These are phyloP conservation scores for Nigrospora osmanthi DNA, from an alignment of 2,329 filamentous ascomycete genomes.

Conservation along the genomic window DNA sequence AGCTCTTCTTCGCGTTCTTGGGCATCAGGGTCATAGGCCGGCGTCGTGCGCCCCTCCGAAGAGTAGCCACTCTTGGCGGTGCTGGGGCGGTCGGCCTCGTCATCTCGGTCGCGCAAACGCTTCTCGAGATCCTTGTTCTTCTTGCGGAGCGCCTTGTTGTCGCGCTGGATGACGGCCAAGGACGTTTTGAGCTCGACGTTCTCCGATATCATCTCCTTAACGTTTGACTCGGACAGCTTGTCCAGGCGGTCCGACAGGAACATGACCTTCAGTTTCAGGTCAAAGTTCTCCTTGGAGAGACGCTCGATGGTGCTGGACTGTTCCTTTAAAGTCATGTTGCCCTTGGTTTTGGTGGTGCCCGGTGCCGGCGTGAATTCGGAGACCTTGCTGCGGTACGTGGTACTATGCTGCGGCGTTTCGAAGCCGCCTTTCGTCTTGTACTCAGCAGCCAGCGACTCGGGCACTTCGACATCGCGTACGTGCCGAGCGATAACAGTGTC, in stretches of 20 bases:
- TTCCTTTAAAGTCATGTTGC: slow-evolving; percentile 85
- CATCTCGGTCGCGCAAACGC: slow-evolving; percentile 53
- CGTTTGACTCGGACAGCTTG: slow-evolving; percentile 87
- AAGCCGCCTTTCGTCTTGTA: slow-evolving; percentile 70
- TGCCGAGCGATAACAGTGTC: slow-evolving; percentile 86
- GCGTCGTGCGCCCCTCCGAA: slow-evolving; percentile 49
- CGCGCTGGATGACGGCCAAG: slow-evolving; percentile 79
- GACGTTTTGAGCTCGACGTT: slow-evolving; percentile 94
- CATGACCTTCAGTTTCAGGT: slow-evolving; percentile 94
- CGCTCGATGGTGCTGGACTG: slow-evolving; percentile 96
- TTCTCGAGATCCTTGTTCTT: slow-evolving; percentile 83
- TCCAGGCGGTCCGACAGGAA: slow-evolving; percentile 91
- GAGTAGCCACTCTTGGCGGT: slow-evolving; percentile 49
- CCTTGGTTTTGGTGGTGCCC: slow-evolving; percentile 45
- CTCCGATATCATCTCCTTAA: slow-evolving; percentile 96
- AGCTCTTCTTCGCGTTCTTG: slow-evolving; percentile 79
- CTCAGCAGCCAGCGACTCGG: slow-evolving; percentile 78
- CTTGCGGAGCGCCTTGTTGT: slow-evolving; percentile 75
- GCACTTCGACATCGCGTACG: slow-evolving; percentile 83
- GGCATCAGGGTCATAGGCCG: slow-evolving; percentile 49
- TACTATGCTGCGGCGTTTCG: slow-evolving; percentile 38
- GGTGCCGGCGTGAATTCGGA: slow-evolving; percentile 44
- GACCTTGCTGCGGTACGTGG: slow-evolving; percentile 27
- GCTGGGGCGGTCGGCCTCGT: slow-evolving; percentile 49
- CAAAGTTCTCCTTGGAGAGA: slow-evolving; percentile 96